Evolutionary conservation across 2,329 filamentous ascomycete species (phyloP).

Genomic region (Monilinia polystroma): DNA sequence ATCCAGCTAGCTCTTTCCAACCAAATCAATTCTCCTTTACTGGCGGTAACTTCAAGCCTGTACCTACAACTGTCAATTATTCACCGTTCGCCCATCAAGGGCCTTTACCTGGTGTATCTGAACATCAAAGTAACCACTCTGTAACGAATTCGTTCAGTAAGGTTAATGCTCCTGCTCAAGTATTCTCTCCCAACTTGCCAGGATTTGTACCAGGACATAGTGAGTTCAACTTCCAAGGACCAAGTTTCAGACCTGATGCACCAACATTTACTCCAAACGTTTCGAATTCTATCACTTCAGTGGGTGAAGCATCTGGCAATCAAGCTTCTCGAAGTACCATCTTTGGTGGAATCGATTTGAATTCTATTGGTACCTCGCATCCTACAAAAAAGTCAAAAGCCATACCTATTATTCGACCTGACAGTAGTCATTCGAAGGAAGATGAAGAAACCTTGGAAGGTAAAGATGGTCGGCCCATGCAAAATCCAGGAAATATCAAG

Average conservation of each 20-base stretch:
- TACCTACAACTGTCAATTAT: slow-evolving; percentile 27
- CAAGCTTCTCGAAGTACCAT: slow-evolving; percentile 52
- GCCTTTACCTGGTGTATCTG: slow-evolving; percentile 42
- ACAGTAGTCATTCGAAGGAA: slow-evolving; percentile 49
- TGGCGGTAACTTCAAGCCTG: slow-evolving; percentile 49
- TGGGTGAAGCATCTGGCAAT: slow-evolving; percentile 48
- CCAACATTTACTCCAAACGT: slow-evolving; percentile 68
- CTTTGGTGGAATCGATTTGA: slow-evolving; percentile 68
- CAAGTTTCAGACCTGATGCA: slow-evolving; percentile 73
- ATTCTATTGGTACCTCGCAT: slow-evolving; percentile 60
- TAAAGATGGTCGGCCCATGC: slow-evolving; percentile 59
- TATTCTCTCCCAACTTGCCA: slow-evolving; percentile 12
- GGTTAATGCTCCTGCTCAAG: slow-evolving; percentile 67
- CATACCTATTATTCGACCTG: slow-evolving; percentile 73
- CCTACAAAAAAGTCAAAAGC: slow-evolving; percentile 75
- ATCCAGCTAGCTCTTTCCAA: slow-evolving; percentile 49
- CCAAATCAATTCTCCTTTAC: slow-evolving; percentile 53
- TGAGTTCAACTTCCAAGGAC: slow-evolving; percentile 68
- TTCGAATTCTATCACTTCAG: slow-evolving; percentile 48
- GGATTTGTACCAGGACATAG: slow-evolving; percentile 67
- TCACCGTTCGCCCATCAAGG: slow-evolving; percentile 30
- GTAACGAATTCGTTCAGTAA: slow-evolving; percentile 43
- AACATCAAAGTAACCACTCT: slow-evolving; percentile 35
- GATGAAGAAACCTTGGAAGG: slow-evolving; percentile 50
- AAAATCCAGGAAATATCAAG: slow-evolving; percentile 70